Evolutionary conservation across 2,329 filamentous ascomycete species (phyloP), one percentile per base, ranked within the genome.

Genomic region (Neonectria hederae): DNA sequence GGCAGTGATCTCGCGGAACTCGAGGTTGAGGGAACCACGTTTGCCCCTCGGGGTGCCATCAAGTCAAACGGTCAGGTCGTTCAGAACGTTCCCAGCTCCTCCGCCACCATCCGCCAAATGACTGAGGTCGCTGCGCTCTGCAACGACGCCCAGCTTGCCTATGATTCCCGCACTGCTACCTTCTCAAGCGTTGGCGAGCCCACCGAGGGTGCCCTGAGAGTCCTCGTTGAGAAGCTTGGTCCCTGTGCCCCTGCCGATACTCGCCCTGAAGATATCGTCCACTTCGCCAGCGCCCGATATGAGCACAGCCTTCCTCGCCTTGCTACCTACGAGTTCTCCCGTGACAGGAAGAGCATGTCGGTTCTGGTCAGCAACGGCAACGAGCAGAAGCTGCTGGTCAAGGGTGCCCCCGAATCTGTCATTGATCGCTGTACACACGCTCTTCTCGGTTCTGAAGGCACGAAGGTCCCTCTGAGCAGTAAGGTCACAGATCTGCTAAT

Each of bases 261-360:
- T 64, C 78, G 81, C 49, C 84, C 83, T n/a, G 81, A 85, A 65
- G 85, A 94, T 68, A 88, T 89, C 68, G 85, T 96, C 43, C 92
- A 98, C 81, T 88, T 91, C 73, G 90, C 93, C 63, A 98, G 94
- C 83, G 86, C 89, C 69, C 90, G 90, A 81, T 97, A 97, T 77
- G 94, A 97, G 81, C 85, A 89, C 70, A 86, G 88, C 70, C 87
- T 90, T 54, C 88, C 89, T 56, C 89, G 91, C 45, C 85, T 97
- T 61, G 91, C 94, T 9, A 97, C 94, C 11, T 99, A 93, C 74
- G 96, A 99, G 78, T 99, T 99, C 81, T 98, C 96, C 1, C 90
- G 96, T 73, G 96, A 99, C 80, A 89, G 96, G 67, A 99, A 99
- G 88, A 98, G 95, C 81, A 99, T 99, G 96, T 99, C 96, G 52